Base-by-base conservation (phyloP, 371 early-diverging fungal genomes). In the Gilbertella persicaria region DNA sequence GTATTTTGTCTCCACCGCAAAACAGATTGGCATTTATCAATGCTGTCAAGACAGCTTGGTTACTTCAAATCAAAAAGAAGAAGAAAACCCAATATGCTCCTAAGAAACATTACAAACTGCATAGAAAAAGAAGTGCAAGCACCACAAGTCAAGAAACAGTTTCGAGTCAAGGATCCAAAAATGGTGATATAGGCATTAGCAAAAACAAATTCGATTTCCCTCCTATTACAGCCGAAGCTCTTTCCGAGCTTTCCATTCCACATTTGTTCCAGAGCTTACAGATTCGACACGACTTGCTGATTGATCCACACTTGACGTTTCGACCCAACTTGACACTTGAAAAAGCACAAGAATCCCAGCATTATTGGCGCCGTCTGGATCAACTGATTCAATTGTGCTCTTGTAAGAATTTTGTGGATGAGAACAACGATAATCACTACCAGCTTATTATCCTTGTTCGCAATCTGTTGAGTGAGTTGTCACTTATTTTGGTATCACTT, bases 241-340 rank as follows among this genome's bases (percentile, higher is more conserved):
- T 71, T 16, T 40, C 60, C 17, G 72, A 71, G 29, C 28, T 71
- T 1, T 53, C 86, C 26, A 54, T 88, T 48, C 66, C 78, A 14
- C 86, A 85, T 60, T 85, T 91, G 16, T 71, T 84, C 47, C 67
- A 75, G 23, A 87, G 85, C 54, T 69, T 84, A 13, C 91, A 91
- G 45, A 75, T 90, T 7, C 80, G 91, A 8, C 91, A 91, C 60
- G 91, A 91, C 57, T 62, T 91, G 20, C 62, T 83, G 26, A 88
- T 91, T 60, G 90, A 91, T 52, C 84, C 86, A 0, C 75, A 87
- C 41, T 71, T 91, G 17, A 78, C 85, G 36, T 91, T 91, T 73
- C 75, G 87, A 16, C 90, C 90, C 17, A 89, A 88, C 60, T 58
- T 78, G 25, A 87, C 87, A 23, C 5, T 10, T 0, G 54, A 60